A percentile compares a stretch with the other conserved stretches of the same genome.
phyloP scores from a whole-genome alignment of 2,329 filamentous ascomycete species.

The Aspergillus costaricaensis region DNA sequence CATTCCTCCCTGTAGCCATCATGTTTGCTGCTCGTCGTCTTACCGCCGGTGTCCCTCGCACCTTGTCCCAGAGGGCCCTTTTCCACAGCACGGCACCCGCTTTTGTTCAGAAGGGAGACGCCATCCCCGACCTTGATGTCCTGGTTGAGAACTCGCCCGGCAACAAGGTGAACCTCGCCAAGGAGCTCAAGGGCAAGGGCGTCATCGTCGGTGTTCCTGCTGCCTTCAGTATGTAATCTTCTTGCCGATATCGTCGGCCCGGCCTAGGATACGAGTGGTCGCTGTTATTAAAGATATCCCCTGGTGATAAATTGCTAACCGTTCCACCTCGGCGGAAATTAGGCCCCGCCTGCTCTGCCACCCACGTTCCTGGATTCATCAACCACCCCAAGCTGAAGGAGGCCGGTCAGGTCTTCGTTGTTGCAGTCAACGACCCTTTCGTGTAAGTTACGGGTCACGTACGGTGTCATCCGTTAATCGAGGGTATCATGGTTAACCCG shows the following conservation, averaged over 20 bases:
- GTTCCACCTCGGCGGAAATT: background rate
- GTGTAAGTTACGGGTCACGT: constrained; percentile 67
- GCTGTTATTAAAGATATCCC: background rate
- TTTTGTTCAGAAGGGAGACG: constrained; percentile 74
- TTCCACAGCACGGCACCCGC: constrained; percentile 45
- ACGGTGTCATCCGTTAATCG: background rate
- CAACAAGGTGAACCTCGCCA: constrained; percentile 84
- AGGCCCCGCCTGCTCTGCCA: constrained; percentile 65
- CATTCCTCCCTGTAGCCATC: constrained; percentile 11
- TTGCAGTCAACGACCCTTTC: constrained; percentile 92
- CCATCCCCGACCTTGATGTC: constrained; percentile 73
- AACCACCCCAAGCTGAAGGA: constrained; percentile 74
- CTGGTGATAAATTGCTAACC: constrained; percentile 6
- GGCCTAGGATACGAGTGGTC: background rate
- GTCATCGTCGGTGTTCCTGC: constrained; percentile 84
- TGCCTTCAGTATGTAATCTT: constrained; percentile 62
- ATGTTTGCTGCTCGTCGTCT: constrained; percentile 45
- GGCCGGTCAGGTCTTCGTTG: constrained; percentile 82
- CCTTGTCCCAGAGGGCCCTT: constrained; percentile 33
- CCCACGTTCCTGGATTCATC: constrained; percentile 85
- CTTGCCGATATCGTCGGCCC: background rate
- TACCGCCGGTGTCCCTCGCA: constrained; percentile 34
- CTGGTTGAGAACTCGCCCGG: constrained; percentile 84
- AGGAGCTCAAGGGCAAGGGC: constrained; percentile 74
- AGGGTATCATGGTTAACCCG: background rate